Base-by-base conservation (phyloP, 1,139 yeast species). In the Debaryomycetaceae sp. region DNA sequence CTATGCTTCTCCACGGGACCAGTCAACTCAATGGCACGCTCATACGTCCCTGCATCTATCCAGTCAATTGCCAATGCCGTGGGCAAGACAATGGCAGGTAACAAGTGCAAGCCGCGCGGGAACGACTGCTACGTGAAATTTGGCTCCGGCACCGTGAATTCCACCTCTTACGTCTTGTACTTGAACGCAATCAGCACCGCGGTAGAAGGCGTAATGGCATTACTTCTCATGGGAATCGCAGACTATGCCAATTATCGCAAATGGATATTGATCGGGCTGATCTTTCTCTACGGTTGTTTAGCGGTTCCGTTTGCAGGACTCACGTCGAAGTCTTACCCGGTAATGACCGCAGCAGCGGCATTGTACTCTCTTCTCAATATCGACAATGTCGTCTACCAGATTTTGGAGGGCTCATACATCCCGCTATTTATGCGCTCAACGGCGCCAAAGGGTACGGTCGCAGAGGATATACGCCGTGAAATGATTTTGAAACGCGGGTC, bases 21-120 rank as follows among this genome's bases (percentile, higher is more conserved):
- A 2, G 60, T 55, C n/a, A 53, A 67, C 3, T 51, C 68, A 1
- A 60, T 63, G 68, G 39, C 57, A 3, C 47, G 65, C 32, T 51
- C 66, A 1, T 63, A 62, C 35, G 62, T 62, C 11, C 64, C 68
- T 5, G 68, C 68, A 0, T 51, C 54, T 0, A 51, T 63, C 23
- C 69, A 63, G 38, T 58, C 68, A 0, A 50, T 52, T 15, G 65
- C 63, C 2, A 38, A 51, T 21, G 41, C 47, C 2, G 37, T 62
- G 4, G 69, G 70, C 2, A 37, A 41, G 22, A 47, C 48, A 2
- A 39, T 44, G 11, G 31, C 34, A 0, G 64, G 60, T 1, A 33
- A 31, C 1, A 33, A 26, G 15, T 63, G 69, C 39, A 30, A 37
- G 0, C 27, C 32, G 3, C 39, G 39, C 18, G 68, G 68, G 0